Percentiles rank a stretch among this genome's conserved stretches.
These are phyloP conservation scores for Solanum commersonii DNA, from an alignment of 257 asterid species.

Conservation along the genomic window DNA sequence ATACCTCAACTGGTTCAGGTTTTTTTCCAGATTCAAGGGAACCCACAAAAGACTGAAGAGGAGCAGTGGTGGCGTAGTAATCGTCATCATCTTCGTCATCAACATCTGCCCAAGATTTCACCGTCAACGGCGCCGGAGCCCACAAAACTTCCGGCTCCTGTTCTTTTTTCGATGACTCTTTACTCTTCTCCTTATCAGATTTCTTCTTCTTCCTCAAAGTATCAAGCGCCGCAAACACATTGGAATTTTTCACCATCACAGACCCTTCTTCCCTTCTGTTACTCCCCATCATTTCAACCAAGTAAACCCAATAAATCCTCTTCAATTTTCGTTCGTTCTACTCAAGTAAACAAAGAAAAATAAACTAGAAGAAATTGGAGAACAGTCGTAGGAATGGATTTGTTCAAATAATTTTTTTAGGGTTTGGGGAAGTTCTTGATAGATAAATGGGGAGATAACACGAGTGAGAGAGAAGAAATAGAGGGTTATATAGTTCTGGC, in stretches of 20 bases:
- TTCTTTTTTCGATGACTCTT: conserved; percentile 31
- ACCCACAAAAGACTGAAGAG: conserved; percentile 57
- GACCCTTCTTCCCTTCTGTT: conserved; percentile 63
- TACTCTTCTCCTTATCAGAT: conserved; percentile 42
- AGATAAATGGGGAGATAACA: neutral
- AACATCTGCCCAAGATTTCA: conserved; percentile 73
- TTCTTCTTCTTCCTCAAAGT: conserved; percentile 65
- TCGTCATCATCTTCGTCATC: conserved; percentile 77
- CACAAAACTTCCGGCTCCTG: conserved; percentile 39
- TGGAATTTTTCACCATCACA: conserved; percentile 37
- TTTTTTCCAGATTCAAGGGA: conserved; percentile 21
- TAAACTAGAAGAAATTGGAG: neutral
- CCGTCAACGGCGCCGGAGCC: conserved; percentile 67
- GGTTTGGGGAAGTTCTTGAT: neutral
- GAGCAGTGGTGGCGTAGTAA: conserved; percentile 70
- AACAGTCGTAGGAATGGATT: neutral
- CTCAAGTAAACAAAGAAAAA: neutral
- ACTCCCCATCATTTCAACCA: conserved; percentile 51
- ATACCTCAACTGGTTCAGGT: conserved; percentile 49
- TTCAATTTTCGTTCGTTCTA: neutral
- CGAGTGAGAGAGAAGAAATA: neutral
- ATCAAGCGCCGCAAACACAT: conserved; percentile 73
- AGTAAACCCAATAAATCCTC: neutral
- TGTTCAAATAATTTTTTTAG: neutral
- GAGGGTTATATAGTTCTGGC: neutral